Conservation (phyloP, 1,284 basidiomycete genomes). For the Pseudozyma thailandica region DNA sequence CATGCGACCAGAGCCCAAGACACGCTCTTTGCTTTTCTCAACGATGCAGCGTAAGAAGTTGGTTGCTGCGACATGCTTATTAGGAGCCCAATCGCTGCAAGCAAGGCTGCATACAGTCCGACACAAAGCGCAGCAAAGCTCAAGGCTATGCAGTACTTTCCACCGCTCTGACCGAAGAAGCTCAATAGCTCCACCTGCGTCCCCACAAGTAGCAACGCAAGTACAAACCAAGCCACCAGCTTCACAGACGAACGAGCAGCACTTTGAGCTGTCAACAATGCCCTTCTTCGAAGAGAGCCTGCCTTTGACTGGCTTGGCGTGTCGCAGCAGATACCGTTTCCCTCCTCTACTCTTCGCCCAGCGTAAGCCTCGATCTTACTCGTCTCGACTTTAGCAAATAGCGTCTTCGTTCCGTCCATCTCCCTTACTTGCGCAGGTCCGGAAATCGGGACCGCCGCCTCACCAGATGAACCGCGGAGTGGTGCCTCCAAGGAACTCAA, state of each 20-base stretch:
- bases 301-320: too few relatives aligned
- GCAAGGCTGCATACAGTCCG: conserved; percentile 22
- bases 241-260: too few relatives aligned
- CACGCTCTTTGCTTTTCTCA: too few relatives aligned
- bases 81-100: conserved; percentile 13
- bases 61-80: neutral
- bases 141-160: neutral
- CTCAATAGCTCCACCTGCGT: conserved; percentile 18
- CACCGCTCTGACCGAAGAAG: neutral
- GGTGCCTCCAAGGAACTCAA: neutral
- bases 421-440: too few relatives aligned
- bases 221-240: conserved; percentile 14
- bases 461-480: neutral
- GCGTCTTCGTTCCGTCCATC: too few relatives aligned
- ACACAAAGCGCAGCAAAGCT: conserved; percentile 18
- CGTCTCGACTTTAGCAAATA: too few relatives aligned
- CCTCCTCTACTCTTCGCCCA: too few relatives aligned
- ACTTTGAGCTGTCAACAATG: too few relatives aligned
- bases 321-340: too few relatives aligned
- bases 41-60: too few relatives aligned
- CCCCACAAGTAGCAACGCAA: conserved; percentile 20
- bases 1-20: neutral
- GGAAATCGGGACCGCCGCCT: neutral
- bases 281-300: too few relatives aligned
- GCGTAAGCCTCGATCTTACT: too few relatives aligned